Evolutionary conservation across 1,139 yeast genomes (phyloP).

Genomic region (Pichia terricola): DNA sequence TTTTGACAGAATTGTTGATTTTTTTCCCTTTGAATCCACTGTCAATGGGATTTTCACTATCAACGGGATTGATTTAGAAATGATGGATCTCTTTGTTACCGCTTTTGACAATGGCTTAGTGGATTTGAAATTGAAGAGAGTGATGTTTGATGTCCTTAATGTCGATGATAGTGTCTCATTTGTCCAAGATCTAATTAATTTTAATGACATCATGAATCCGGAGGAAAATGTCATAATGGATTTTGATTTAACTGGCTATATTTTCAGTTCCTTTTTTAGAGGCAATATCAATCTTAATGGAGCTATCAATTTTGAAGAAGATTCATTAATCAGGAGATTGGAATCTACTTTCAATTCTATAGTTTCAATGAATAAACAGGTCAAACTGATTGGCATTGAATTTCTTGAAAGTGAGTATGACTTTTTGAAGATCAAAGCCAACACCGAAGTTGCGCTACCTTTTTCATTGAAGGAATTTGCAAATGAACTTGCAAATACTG

Average conservation of each 20-base stretch:
- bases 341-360: too few relatives aligned
- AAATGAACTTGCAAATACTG: slow-evolving; percentile 1
- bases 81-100: not conserved
- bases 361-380: not conserved
- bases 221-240: not conserved
- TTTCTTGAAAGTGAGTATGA: not conserved
- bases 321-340: too few relatives aligned
- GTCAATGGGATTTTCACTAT: not conserved
- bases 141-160: not conserved
- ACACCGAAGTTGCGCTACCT: slow-evolving; percentile 1
- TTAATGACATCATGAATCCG: too few relatives aligned
- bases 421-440: slow-evolving; percentile 1
- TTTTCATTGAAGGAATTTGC: not conserved
- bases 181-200: not conserved
- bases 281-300: not conserved
- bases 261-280: not conserved
- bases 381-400: slow-evolving; percentile 1
- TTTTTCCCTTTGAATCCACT: too few relatives aligned
- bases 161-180: not conserved
- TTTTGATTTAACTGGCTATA: not conserved
- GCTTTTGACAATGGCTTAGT: not conserved
- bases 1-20: not conserved
- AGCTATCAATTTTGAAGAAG: too few relatives aligned
- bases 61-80: not conserved
- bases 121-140: not conserved